Evolutionary conservation across 1,284 basidiomycete species (phyloP).

Genomic region (Agroathelia rolfsii): DNA sequence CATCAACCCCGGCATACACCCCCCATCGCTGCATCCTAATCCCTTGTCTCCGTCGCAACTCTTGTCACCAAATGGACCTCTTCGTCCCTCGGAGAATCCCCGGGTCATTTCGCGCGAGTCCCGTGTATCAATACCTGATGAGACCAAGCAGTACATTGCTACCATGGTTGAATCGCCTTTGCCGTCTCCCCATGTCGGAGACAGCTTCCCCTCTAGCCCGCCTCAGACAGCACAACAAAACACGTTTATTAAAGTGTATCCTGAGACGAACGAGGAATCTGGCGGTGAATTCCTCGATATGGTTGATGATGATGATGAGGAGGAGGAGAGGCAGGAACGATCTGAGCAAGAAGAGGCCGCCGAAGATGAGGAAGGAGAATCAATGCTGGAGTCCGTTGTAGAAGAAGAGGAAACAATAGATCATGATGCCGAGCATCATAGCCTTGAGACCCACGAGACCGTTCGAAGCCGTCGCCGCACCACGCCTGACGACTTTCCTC

Average conservation of each 20-base stretch:
- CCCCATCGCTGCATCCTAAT: conserved; percentile 19
- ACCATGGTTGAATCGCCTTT: conserved; percentile 54
- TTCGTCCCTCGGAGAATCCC: no score
- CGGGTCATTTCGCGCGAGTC: conserved; percentile 39
- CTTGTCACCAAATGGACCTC: conserved; percentile 4
- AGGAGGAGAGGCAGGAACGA: conserved; percentile 11
- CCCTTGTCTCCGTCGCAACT: conserved; percentile 15
- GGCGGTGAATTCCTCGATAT: conserved; percentile 53
- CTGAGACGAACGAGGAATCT: conserved; percentile 11
- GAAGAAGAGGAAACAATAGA: conserved; percentile 19
- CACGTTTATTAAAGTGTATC: not conserved
- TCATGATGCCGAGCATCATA: no score
- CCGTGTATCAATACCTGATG: conserved; percentile 60
- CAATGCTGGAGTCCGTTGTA: conserved; percentile 21
- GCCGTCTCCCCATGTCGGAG: conserved; percentile 35
- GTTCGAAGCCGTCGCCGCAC: no score
- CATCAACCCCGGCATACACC: conserved; percentile 11
- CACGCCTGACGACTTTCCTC: no score
- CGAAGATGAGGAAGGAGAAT: conserved; percentile 12
- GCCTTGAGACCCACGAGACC: no score
- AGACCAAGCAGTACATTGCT: conserved; percentile 59
- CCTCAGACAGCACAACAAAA: conserved; percentile 11
- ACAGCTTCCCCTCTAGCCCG: conserved; percentile 21
- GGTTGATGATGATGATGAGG: conserved; percentile 36
- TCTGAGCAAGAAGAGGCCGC: conserved; percentile 19